phyloP scores from a whole-genome alignment of 2,329 filamentous ascomycete species.

The Alternaria novae-zelandiae region DNA sequence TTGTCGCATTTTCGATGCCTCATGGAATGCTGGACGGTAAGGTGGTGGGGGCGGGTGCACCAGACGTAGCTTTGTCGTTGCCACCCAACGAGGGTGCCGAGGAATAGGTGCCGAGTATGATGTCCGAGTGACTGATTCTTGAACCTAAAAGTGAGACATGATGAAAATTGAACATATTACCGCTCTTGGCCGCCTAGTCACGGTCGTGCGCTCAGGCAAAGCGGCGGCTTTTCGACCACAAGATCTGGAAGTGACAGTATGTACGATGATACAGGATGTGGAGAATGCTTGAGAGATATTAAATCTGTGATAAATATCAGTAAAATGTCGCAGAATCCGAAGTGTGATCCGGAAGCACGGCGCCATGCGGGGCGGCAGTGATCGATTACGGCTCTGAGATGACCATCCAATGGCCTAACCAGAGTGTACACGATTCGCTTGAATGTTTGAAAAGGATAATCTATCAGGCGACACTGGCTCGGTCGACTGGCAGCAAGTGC shows the following conservation, averaged over 20 bases:
- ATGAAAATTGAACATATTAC: neutral
- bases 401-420: too few relatives aligned
- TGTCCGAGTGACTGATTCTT: neutral
- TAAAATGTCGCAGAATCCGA: neutral
- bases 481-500: neutral
- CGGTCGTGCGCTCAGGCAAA: neutral
- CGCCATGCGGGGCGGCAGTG: neutral
- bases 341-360: neutral
- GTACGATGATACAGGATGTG: neutral
- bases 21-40: neutral
- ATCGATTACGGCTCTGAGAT: neutral
- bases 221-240: neutral
- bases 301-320: neutral
- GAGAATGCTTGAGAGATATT: neutral
- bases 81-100: neutral
- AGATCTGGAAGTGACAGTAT: neutral
- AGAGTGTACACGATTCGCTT: neutral
- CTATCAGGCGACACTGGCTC: neutral
- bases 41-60: slow-evolving; percentile 1
- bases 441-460: neutral
- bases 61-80: neutral
- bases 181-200: neutral
- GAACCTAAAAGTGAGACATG: neutral
- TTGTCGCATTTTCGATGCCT: neutral
- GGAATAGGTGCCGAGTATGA: neutral